Percentiles rank a stretch among this genome's conserved stretches.
Conservation (phyloP, 1,284 basidiomycete genomes). For the Irpex sp. region DNA sequence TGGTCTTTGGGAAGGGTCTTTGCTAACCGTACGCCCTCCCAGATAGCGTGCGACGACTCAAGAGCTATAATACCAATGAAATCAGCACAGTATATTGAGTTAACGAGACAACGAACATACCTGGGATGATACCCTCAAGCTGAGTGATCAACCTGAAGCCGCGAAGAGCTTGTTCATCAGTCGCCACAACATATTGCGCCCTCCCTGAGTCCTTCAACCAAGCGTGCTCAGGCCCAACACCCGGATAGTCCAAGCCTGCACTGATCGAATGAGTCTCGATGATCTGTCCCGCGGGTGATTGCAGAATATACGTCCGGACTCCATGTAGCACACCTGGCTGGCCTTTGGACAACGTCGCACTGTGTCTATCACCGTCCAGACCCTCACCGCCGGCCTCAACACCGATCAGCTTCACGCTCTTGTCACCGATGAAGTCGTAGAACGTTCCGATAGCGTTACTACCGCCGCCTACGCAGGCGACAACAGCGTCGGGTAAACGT, state of each 20-base stretch:
- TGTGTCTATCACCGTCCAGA: slow-evolving; percentile 81
- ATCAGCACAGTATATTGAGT: slow-evolving; percentile 8
- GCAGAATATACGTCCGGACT: slow-evolving; percentile 92
- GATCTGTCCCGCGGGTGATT: slow-evolving; percentile 88
- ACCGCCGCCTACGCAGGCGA: slow-evolving; percentile 97
- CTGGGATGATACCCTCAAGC: slow-evolving; percentile 96
- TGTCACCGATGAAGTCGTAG: slow-evolving; percentile 90
- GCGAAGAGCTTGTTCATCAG: slow-evolving; percentile 89
- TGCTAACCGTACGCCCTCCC: slow-evolving; percentile 85
- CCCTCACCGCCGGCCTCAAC: slow-evolving; percentile 98
- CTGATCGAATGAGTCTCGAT: slow-evolving; percentile 97
- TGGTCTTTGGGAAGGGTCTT: slow-evolving; percentile 82
- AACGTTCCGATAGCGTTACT: slow-evolving; percentile 98
- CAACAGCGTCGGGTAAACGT: slow-evolving; percentile 90
- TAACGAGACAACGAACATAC: slow-evolving; percentile 35
- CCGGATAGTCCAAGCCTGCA: slow-evolving; percentile 90
- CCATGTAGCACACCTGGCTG: slow-evolving; percentile 95
- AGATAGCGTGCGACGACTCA: slow-evolving; percentile 95
- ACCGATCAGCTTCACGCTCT: slow-evolving; percentile 79
- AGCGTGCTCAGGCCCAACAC: slow-evolving; percentile 97
- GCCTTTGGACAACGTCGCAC: slow-evolving; percentile 89
- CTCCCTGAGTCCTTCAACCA: slow-evolving; percentile 94
- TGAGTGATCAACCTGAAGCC: slow-evolving; percentile 93
- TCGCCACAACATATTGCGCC: slow-evolving; percentile 91
- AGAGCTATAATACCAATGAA: slow-evolving; percentile 52